A percentile compares a stretch with the other conserved stretches of the same genome.
Evolutionary conservation across 1,284 basidiomycete genomes (phyloP).

Genomic region (Xerocomus amazonicus): DNA sequence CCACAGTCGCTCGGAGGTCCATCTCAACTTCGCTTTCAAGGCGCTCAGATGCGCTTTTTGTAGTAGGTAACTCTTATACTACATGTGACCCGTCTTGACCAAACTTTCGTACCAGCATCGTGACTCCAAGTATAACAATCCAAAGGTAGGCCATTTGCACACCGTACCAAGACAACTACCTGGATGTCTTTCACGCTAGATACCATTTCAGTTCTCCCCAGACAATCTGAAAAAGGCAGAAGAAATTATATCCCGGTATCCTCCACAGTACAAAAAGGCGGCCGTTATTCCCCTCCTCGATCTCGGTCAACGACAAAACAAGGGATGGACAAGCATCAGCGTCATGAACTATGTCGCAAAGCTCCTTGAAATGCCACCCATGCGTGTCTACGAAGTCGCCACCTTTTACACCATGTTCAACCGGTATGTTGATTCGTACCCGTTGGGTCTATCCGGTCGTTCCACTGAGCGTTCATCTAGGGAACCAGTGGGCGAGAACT

Average conservation of each 20-base stretch:
- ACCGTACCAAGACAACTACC: background rate
- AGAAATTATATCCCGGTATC: constrained; percentile 91
- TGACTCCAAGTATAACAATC: constrained; percentile 91
- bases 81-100: constrained; percentile 4
- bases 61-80: constrained; percentile 37
- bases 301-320: constrained; percentile 96
- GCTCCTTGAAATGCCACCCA: constrained; percentile 91
- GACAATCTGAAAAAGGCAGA: constrained; percentile 84
- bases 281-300: constrained; percentile 97
- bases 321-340: constrained; percentile 97
- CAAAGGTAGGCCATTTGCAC: constrained; percentile 50
- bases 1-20: constrained; percentile 27
- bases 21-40: constrained; percentile 39
- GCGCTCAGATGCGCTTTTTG: constrained; percentile 52
- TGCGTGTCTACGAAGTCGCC: constrained; percentile 99
- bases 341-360: constrained; percentile 98
- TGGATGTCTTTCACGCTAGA: constrained; percentile 45
- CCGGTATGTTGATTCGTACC: constrained; percentile 47
- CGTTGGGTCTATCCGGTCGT: background rate
- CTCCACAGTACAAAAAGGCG: constrained; percentile 96
- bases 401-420: constrained; percentile 99
- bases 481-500: constrained; percentile 92
- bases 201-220: constrained; percentile 84
- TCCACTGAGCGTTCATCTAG: constrained; percentile 37
- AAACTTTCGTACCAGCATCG: constrained; percentile 64